phyloP scores from a whole-genome alignment of 164 flowering plant genomes.

The Paratinospora sagittata region DNA sequence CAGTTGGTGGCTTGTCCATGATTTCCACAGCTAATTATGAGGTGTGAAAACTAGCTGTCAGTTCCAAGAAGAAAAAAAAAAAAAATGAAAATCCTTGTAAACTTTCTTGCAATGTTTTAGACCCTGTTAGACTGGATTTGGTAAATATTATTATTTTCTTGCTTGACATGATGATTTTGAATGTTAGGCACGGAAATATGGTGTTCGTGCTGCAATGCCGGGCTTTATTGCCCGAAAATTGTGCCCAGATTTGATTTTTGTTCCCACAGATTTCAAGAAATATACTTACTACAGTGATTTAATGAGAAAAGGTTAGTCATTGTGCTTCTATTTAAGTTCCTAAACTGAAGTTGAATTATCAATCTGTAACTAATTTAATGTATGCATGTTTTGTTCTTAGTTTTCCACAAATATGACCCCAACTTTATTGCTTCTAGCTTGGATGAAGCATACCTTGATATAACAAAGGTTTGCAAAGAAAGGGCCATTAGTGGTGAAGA shows the following conservation, averaged over 20 bases:
- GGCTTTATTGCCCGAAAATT: constrained; percentile 95
- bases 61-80: constrained; percentile 4
- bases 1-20: constrained; percentile 98
- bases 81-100: neutral
- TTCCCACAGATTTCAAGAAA: constrained; percentile 76
- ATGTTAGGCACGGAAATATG: constrained; percentile 75
- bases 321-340: neutral
- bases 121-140: neutral
- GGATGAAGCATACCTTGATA: constrained; percentile 98
- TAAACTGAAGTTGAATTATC: neutral
- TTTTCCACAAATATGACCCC: no score
- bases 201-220: constrained; percentile 99
- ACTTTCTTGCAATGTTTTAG: constrained; percentile 1
- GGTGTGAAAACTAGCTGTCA: constrained; percentile 41
- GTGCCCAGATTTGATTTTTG: constrained; percentile 86
- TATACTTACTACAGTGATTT: constrained; percentile 77
- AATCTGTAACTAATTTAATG: constrained; percentile 17
- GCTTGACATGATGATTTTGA: neutral
- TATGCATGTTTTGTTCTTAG: no score
- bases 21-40: constrained; percentile 96
- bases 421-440: no score
- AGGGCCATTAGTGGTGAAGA: constrained; percentile 53
- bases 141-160: neutral
- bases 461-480: constrained; percentile 66
- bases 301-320: constrained; percentile 71